phyloP scores from a whole-genome alignment of 495 filamentous ascomycete genomes.

The Rhypophila decipiens region DNA sequence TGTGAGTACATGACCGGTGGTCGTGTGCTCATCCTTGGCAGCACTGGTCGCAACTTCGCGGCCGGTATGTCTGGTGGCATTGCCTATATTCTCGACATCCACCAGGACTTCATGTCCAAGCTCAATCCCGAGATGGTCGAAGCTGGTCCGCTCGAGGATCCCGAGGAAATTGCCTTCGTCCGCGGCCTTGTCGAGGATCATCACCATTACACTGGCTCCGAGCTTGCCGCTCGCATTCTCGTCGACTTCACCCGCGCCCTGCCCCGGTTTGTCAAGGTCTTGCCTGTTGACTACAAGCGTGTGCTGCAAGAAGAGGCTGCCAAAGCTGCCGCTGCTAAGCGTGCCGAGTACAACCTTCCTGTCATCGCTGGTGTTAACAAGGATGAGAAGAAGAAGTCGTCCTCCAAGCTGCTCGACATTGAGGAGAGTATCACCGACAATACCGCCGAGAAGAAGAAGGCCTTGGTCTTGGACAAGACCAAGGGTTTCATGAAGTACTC shows the following conservation, averaged over 20 bases:
- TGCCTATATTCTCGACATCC: conserved; percentile 90
- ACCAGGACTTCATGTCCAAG: conserved; percentile 87
- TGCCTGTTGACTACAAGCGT: conserved; percentile 97
- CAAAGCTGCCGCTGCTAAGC: conserved; percentile 78
- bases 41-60: conserved; percentile 98
- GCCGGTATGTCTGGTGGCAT: conserved; percentile 99
- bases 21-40: conserved; percentile 81
- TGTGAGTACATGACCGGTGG: conserved; percentile 99
- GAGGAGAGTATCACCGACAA: conserved; percentile 87
- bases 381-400: conserved; percentile 62
- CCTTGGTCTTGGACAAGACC: conserved; percentile 95
- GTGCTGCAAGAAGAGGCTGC: conserved; percentile 80
- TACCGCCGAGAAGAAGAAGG: conserved; percentile 89
- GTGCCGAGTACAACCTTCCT: conserved; percentile 76
- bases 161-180: conserved; percentile 86
- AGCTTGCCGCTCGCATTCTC: conserved; percentile 89
- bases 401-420: conserved; percentile 82
- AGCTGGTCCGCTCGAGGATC: conserved; percentile 79
- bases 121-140: conserved; percentile 99
- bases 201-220: conserved; percentile 98
- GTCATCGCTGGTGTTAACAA: conserved; percentile 55
- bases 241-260: conserved; percentile 96
- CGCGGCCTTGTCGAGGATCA: conserved; percentile 96
- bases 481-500: conserved; percentile 98
- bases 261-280: conserved; percentile 85